These are phyloP conservation scores for Medicago lupulina DNA, from an alignment of 306 rosid species.

Conservation along the genomic window DNA sequence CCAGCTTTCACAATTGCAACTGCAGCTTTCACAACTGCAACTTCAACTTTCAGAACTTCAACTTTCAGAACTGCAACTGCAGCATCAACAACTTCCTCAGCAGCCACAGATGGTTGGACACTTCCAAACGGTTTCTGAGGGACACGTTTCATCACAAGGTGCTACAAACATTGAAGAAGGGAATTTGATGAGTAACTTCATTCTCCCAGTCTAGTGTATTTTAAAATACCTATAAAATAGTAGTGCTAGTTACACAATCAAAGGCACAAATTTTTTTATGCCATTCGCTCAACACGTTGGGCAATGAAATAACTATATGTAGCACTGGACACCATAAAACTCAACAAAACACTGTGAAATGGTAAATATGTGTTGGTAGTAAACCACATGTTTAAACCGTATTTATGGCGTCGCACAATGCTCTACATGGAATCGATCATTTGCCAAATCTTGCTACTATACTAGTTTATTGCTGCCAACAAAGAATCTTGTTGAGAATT, in stretches of 20 bases:
- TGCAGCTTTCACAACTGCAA: slow-evolving; percentile 57
- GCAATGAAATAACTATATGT: not conserved
- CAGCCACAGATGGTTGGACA: slow-evolving; percentile 89
- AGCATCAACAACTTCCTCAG: slow-evolving; percentile 66
- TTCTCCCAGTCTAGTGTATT: not conserved
- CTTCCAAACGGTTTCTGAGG: slow-evolving; percentile 80
- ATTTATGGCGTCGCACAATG: no score
- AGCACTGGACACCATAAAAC: not conserved
- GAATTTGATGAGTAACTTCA: slow-evolving; percentile 69
- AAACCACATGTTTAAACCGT: no score
- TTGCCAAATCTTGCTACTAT: no score
- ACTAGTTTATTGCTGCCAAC: no score
- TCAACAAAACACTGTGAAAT: no score
- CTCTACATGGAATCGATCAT: no score
- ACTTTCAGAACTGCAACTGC: slow-evolving; percentile 52
- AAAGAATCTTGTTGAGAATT: not conserved
- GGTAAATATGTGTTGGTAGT: no score
- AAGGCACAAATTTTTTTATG: no score
- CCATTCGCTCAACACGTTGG: not conserved
- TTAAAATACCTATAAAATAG: not conserved
- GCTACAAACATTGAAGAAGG: slow-evolving; percentile 73
- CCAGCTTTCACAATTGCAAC: no score
- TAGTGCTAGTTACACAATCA: not conserved
- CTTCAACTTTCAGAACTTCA: no score
- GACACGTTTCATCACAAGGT: slow-evolving; percentile 82